Percentiles rank a stretch among this genome's conserved stretches.
Conservation (phyloP, 2,329 filamentous ascomycete genomes). For the Arachnopeziza araneosa region DNA sequence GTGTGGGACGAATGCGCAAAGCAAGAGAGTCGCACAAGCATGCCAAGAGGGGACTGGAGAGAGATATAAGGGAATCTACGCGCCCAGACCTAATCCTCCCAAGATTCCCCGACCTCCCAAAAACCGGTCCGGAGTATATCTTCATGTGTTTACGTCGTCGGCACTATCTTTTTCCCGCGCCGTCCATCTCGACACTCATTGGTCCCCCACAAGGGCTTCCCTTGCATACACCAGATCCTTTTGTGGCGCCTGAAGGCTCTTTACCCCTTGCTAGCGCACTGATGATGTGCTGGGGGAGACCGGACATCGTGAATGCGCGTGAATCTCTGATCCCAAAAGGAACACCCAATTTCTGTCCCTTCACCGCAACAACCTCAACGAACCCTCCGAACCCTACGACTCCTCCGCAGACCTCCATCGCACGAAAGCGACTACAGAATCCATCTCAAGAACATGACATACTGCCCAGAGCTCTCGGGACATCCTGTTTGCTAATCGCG, state of each 20-base stretch:
- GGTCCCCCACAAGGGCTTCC: neutral
- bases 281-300: neutral
- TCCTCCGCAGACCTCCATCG: neutral
- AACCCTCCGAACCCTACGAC: neutral
- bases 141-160: neutral
- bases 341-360: neutral
- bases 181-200: neutral
- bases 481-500: neutral
- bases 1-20: neutral
- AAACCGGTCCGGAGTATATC: neutral
- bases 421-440: neutral
- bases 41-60: neutral
- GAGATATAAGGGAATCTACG: neutral
- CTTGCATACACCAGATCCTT: neutral
- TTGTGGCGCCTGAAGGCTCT: neutral
- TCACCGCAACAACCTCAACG: neutral
- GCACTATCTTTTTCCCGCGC: neutral
- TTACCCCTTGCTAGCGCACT: neutral
- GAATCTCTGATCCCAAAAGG: neutral
- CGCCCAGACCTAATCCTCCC: neutral
- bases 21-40: slow-evolving; percentile 5
- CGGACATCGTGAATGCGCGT: neutral
- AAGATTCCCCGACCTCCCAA: neutral
- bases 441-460: neutral
- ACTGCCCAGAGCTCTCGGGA: neutral